Conservation (phyloP, 2,329 filamentous ascomycete genomes). For the Purpureocillium lavendulum region DNA sequence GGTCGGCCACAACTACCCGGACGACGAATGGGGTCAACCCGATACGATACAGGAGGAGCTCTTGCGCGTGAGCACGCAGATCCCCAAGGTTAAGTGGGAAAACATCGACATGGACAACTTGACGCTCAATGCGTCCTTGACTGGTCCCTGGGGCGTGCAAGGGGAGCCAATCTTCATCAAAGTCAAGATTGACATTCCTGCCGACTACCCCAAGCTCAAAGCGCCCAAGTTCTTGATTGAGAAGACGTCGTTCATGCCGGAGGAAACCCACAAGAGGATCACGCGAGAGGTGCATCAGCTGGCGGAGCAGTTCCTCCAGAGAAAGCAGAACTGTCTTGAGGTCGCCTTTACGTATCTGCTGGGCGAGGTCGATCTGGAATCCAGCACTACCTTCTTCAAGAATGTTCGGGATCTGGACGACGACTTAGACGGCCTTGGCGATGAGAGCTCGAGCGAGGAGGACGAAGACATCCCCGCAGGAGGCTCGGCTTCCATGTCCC, state of each 20-base stretch:
- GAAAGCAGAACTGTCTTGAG: conserved; percentile 54
- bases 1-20: conserved; percentile 41
- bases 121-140: conserved; percentile 50
- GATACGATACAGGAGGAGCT: conserved; percentile 59
- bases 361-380: conserved; percentile 53
- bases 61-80: conserved; percentile 50
- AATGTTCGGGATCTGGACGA: conserved; percentile 56
- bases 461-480: conserved; percentile 48
- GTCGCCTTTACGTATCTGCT: conserved; percentile 55
- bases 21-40: conserved; percentile 51
- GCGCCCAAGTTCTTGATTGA: conserved; percentile 53
- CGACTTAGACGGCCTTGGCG: conserved; percentile 46
- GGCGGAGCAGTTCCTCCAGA: conserved; percentile 44
- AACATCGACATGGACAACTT: conserved; percentile 56
- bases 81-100: conserved; percentile 57
- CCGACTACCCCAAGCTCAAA: conserved; percentile 48
- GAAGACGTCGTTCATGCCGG: conserved; percentile 54
- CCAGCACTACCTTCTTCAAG: conserved; percentile 53
- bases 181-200: conserved; percentile 51
- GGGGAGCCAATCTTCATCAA: conserved; percentile 53
- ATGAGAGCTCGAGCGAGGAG: conserved; percentile 81
- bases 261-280: conserved; percentile 41
- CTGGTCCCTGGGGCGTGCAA: conserved; percentile 54
- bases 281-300: conserved; percentile 49
- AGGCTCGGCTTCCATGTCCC: conserved; percentile 51